These are phyloP conservation scores for Lupinus albus DNA, from an alignment of 306 rosid genomes.

Conservation along the genomic window DNA sequence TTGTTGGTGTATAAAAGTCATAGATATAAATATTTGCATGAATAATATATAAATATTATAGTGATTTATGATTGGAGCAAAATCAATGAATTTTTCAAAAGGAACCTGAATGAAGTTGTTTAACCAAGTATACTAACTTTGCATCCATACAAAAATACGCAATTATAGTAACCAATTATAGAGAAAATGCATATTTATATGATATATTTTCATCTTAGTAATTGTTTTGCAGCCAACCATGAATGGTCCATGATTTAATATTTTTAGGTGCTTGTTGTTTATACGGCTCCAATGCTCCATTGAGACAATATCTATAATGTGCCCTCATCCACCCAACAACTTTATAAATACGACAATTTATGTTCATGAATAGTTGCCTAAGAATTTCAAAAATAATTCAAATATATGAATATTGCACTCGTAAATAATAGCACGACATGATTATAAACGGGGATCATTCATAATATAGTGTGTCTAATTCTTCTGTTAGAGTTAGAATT, in stretches of 20 bases:
- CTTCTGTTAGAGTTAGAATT: too few relatives aligned
- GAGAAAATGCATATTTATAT: not conserved
- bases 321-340: too few relatives aligned
- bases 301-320: too few relatives aligned
- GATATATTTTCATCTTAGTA: slow-evolving; percentile 14
- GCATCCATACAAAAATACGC: too few relatives aligned
- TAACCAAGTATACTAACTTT: slow-evolving; percentile 12
- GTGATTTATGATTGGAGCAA: too few relatives aligned
- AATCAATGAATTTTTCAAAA: slow-evolving; percentile 9
- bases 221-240: slow-evolving; percentile 18
- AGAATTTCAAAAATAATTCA: not conserved
- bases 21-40: too few relatives aligned
- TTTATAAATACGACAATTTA: too few relatives aligned
- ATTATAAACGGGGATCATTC: not conserved
- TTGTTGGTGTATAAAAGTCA: too few relatives aligned
- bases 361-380: too few relatives aligned
- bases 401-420: slow-evolving; percentile 17
- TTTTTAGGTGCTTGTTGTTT: not conserved
- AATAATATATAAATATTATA: too few relatives aligned
- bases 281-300: too few relatives aligned
- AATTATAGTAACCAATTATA: not conserved
- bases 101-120: slow-evolving; percentile 29
- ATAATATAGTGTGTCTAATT: too few relatives aligned
- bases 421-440: slow-evolving; percentile 34
- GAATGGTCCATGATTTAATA: slow-evolving; percentile 8